Conservation (phyloP, 1,284 basidiomycete genomes). For the Leccinum subspadiceum region DNA sequence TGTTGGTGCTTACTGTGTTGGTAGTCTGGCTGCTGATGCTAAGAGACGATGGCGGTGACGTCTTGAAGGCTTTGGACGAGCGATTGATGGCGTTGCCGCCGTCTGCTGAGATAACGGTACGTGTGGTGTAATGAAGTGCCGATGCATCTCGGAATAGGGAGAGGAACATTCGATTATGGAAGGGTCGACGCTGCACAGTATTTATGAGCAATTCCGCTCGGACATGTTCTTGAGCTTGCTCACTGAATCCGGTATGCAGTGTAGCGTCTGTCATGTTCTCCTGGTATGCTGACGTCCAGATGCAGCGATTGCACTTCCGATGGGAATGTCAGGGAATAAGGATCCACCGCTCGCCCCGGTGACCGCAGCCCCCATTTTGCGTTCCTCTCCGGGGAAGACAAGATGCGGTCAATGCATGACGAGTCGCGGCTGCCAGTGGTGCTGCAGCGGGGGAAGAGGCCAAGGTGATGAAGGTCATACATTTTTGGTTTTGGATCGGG, state of each 20-base stretch:
- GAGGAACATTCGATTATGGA: slow-evolving; percentile 74
- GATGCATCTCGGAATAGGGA: slow-evolving; percentile 44
- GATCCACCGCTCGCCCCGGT: slow-evolving; percentile 40
- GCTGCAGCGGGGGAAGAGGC: too few species aligned
- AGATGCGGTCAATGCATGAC: too few species aligned
- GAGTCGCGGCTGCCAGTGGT: too few species aligned
- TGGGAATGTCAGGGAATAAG: slow-evolving; percentile 63
- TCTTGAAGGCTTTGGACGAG: slow-evolving; percentile 56
- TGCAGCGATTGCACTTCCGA: slow-evolving; percentile 79
- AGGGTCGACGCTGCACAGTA: slow-evolving; percentile 70
- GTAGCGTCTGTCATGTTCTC: neutral
- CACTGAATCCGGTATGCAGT: slow-evolving; percentile 75
- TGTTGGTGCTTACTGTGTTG: neutral
- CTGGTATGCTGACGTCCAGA: neutral
- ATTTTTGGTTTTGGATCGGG: too few species aligned
- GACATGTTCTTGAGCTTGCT: slow-evolving; percentile 88
- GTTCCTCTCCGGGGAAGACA: too few species aligned
- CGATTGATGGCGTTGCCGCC: slow-evolving; percentile 58
- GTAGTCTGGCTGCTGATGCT: slow-evolving; percentile 74
- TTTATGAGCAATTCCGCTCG: slow-evolving; percentile 72
- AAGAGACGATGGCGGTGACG: slow-evolving; percentile 54
- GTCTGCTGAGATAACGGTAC: slow-evolving; percentile 57
- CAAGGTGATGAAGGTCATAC: too few species aligned
- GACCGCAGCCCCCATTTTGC: slow-evolving; percentile 22
- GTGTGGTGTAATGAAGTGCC: slow-evolving; percentile 5